Evolutionary conservation across 306 rosid genomes (phyloP), one percentile per base, ranked within the genome.

Genomic region (Styphnolobium japonicum): DNA sequence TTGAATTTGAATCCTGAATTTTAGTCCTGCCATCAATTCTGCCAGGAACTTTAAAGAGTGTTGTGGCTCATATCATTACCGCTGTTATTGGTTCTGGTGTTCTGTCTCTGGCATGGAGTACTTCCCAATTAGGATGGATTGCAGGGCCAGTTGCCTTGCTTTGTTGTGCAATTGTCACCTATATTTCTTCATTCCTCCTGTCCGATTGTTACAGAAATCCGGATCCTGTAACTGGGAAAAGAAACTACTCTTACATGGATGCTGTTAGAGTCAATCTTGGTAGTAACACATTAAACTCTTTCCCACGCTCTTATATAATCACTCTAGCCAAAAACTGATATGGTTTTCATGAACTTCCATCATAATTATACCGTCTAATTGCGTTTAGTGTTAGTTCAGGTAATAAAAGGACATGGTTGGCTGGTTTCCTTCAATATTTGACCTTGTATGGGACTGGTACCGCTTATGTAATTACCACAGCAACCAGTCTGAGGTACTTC

Each of bases 61-160:
- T 83, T 27, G 83, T 88, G 52, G 95, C 95, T 57, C 95, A 92
- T 78, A 92, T 92, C 74, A 89, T 90, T 0, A 90, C 95, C 3
- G 95, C 92, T 36, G 93, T 92, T 56, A 90, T 92, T 63, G 95
- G 97, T 45, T 53, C 92, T 34, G 92, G 97, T 15, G 91, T 92
- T 71, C 75, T 92, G 42, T 90, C 97, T 55, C 85, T 92, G 70
- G 93, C 92, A 34, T 92, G 97, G 95, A 87, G 92, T 39, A 87
- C 89, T 75, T 31, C 95, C 2, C 89, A 86, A 10, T 67, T 90
- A 68, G 95, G 97, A 76, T 92, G 93, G 91, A 84, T 88, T 77
- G 93, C 80, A 63, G 93, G 93, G 23, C 93, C 92, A 22, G 43
- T 84, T 71, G 34, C 84, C 2, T 33, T 88, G 83, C 89, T 88